Base-by-base conservation (phyloP, 805 yeast genomes). In the Spathaspora boniae region DNA sequence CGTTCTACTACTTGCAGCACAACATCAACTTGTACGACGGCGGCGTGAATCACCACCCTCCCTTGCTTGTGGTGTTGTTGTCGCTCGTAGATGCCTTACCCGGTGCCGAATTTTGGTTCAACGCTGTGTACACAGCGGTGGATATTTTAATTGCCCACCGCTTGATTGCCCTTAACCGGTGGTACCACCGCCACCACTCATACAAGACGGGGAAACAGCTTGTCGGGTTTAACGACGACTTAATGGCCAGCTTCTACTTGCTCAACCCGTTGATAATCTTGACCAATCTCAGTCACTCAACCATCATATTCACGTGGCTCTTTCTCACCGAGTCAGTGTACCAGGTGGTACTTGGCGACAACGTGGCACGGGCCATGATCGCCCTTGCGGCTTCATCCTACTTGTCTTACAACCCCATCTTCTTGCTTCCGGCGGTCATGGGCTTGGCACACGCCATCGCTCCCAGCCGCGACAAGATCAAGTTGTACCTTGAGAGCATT, bases 11-110 rank as follows among this genome's bases (percentile, higher is more conserved):
- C 33, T 59, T 76, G 37, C 54, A 66, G 3, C 72, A 79, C 47
- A 70, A 68, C 15, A 65, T 83, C 33, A 70, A 79, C 31, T 78
- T 87, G 6, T 91, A 87, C 50, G 77, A 77, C 42, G 96, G 97
- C 7, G 94, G 94, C 16, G 78, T 88, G 12, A 82, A 82, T 23
- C 91, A 87, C 57, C 95, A 87, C 47, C 79, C 95, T 3, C 96
- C 96, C 3, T 53, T 88, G 14, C 50, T 91, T 16, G 70, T 86
- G 23, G 60, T 68, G 2, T 40, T 77, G 1, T 68, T 82, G 51
- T 62, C 70, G 8, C 31, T 62, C 5, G 29, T 76, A 14, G 44
- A 63, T 25, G 29, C 18, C 12, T 43, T 45, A 32, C 60, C 63
- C 1, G 42, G 44, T 22, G 31, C 46, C 17, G 39, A 42, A 4